Evolutionary conservation across 768 basidiomycete genomes (phyloP), one percentile per base, ranked within the genome.

Genomic region (Hypholoma fasciculare): DNA sequence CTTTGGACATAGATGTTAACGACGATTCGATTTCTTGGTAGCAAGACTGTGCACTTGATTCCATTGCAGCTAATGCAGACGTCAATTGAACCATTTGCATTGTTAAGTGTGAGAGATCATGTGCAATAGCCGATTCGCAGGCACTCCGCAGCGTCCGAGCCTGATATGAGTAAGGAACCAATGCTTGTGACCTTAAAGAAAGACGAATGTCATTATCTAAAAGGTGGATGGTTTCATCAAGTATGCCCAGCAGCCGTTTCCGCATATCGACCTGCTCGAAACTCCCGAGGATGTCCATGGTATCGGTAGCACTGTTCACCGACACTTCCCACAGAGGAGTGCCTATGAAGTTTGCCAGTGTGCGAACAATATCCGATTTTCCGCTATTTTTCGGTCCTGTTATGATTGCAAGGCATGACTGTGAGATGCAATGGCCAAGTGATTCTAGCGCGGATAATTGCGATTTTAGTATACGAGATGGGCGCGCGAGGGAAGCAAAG

Each of bases 251-350:
- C 30, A 76, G 59, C 16, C 78, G 79, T 37, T 76, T 74, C n/a
- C 71, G 72, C 38, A 68, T 54, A 69, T 94, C 90, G 26, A 89
- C 85, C 73, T 98, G 96, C 72, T 99, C 97, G 67, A 98, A 98
- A 69, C 92, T 90, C 36, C 97, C 97, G 44, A 99, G 75, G 36
- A 99, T 87, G 72, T 99, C 97, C 71, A 88, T 87, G 1, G 95
- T 92, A 69, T 99, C 97, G 2, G 92, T 94, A 7, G 92, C 88
- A 57, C 82, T 88, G 69, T 91, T 96, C 67, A 98, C 77, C 16
- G 85, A 78, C 48, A 97, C 81, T 69, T 94, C 92, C 19, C 78
- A 78, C 1, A 98, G 79, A 20, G 70, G 46, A 51, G 84, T 81
- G 23, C 97, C 96, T 36, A 84, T 83, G 38, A 87, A 73, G 52